phyloP scores from a whole-genome alignment of 2,329 filamentous ascomycete genomes.

The Ambrosiella xylebori region DNA sequence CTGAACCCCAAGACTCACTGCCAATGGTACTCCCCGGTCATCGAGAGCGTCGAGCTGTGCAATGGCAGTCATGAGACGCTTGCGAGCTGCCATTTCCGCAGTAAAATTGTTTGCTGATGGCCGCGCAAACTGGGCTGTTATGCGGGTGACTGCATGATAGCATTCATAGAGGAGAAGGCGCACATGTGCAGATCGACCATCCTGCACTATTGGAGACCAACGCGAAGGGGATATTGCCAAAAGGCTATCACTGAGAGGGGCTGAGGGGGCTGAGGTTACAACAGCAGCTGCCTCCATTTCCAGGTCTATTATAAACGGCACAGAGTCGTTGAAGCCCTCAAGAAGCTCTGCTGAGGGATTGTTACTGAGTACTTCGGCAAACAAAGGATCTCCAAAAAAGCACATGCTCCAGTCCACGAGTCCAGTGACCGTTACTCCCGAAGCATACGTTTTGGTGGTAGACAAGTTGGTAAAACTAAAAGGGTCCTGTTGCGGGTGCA shows the following conservation, averaged over 20 bases:
- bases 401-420: constrained; percentile 42
- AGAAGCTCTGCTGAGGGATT: constrained; percentile 28
- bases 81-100: constrained; percentile 35
- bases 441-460: background rate
- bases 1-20: background rate
- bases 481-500: too few relatives aligned
- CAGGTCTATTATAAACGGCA: background rate
- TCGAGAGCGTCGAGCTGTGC: constrained; percentile 25
- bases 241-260: background rate
- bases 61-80: constrained; percentile 31
- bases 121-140: constrained; percentile 39
- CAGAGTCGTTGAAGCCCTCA: constrained; percentile 25
- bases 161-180: constrained; percentile 39
- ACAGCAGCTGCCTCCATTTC: background rate
- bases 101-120: constrained; percentile 30
- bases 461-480: background rate
- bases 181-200: constrained; percentile 25
- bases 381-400: constrained; percentile 41
- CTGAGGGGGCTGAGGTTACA: background rate
- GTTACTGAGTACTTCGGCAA: constrained; percentile 32
- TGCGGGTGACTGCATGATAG: constrained; percentile 34
- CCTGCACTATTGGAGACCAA: constrained; percentile 23
- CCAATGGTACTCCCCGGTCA: constrained; percentile 4
- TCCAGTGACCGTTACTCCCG: constrained; percentile 26
- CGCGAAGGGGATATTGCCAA: background rate